Conservation (phyloP, 331 rosid genomes). For the Rhamnella rubrinervis region DNA sequence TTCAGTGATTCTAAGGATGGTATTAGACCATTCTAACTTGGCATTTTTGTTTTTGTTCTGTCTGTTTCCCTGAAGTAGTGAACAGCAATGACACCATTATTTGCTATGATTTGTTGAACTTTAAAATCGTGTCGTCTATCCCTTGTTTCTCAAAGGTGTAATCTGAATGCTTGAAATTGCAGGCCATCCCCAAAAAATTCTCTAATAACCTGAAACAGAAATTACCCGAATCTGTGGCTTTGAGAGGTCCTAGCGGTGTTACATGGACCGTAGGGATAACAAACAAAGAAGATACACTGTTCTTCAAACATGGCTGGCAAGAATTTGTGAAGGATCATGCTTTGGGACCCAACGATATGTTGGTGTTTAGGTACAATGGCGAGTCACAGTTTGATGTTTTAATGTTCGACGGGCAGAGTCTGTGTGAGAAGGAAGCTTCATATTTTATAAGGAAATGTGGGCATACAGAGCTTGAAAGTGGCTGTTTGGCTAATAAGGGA, state of each 20-base stretch:
- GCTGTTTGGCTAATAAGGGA: constrained; percentile 28
- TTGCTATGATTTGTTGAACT: background rate
- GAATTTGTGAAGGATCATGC: constrained; percentile 56
- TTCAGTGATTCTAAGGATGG: background rate
- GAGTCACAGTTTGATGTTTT: constrained; percentile 55
- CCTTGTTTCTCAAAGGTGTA: constrained; percentile 9
- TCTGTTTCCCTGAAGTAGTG: background rate
- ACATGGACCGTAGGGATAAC: constrained; percentile 55
- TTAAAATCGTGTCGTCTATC: background rate
- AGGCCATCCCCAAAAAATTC: constrained; percentile 65
- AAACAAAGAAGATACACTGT: constrained; percentile 32
- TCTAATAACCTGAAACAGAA: constrained; percentile 47
- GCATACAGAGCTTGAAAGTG: constrained; percentile 13
- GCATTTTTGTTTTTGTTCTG: background rate
- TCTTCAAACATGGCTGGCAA: constrained; percentile 55
- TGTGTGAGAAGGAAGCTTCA: constrained; percentile 63
- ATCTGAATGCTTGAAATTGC: constrained; percentile 23
- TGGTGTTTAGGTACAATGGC: constrained; percentile 65
- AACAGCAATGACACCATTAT: background rate
- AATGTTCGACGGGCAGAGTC: constrained; percentile 47
- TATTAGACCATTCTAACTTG: background rate
- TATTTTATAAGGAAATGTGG: constrained; percentile 55
- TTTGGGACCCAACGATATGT: constrained; percentile 59
- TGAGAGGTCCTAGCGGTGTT: constrained; percentile 70
- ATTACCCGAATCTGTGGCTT: constrained; percentile 45